Base-by-base conservation (phyloP, 495 filamentous ascomycete genomes). In the Astrocystis sublimbata region DNA sequence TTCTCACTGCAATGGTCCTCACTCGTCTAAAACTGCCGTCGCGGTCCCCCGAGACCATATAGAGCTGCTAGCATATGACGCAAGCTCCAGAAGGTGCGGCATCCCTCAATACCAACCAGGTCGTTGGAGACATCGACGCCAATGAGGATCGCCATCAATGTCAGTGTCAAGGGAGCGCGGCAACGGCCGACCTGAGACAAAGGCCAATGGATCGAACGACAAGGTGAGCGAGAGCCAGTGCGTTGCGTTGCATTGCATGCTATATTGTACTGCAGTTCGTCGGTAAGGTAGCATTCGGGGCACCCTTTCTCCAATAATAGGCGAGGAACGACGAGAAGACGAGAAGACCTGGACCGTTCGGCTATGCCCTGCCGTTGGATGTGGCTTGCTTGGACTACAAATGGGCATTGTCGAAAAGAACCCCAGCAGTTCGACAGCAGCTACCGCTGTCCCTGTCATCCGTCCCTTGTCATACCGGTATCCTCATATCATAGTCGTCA, bases 81-180 rank as follows among this genome's bases (percentile, higher is more conserved):
- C 54, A 57, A 45, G 54, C 38, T 19, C 2, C 54, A 40, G 45
- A 15, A 23, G 5, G 52, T 40, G 26, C 38, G 40, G 26, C 54
- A 57, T 57, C 54, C 21, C 12, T 17, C 15, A 17, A 60, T 60
- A 61, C 58, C 58, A 61, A 61, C 58, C 58, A 61, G 58, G 58
- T 61, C 38, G 53, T 53, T 40, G 47, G 57, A 45, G 50, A 41
- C 9, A 57, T 23, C 17, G 33, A 10, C 23, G n/a, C 54, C 31
- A 33, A 38, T 23, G 6, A 8, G 40, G 23, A 24, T n/a, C n/a
- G 28, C 19, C n/a, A 6, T 6, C n/a, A 35, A 35, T 35, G 13
- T 17, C n/a, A n/a, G n/a, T n/a, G n/a, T n/a, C 4, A 43, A 31
- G 35, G 52, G n/a, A n/a, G n/a, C n/a, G n/a, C n/a, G 12, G 10